phyloP scores from a whole-genome alignment of 1,284 basidiomycete genomes.

The Stygiomarasmius scandens region DNA sequence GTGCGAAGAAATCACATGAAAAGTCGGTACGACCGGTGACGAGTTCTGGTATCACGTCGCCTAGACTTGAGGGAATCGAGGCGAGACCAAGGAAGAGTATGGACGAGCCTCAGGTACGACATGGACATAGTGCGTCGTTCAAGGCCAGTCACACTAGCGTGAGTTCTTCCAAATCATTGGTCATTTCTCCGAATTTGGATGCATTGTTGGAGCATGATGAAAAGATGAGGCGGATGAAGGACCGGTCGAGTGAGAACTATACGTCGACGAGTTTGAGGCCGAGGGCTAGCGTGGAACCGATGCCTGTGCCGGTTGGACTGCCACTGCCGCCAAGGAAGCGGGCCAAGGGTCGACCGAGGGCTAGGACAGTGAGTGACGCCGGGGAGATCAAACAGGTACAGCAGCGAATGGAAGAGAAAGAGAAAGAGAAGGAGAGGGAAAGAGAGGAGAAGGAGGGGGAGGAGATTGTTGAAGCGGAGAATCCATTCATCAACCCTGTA shows the following conservation, averaged over 20 bases:
- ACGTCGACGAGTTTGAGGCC: neutral
- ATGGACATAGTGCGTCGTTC: too few relatives aligned
- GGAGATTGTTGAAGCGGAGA: conserved; percentile 18
- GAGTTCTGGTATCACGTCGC: too few relatives aligned
- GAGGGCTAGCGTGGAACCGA: neutral
- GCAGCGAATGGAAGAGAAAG: neutral
- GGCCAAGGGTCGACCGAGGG: neutral
- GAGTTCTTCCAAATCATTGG: conserved; percentile 29
- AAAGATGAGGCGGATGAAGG: conserved; percentile 29
- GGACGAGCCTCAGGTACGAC: too few relatives aligned
- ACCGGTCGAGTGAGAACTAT: neutral
- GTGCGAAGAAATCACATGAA: too few relatives aligned
- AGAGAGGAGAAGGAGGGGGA: too few relatives aligned
- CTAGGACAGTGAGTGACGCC: neutral
- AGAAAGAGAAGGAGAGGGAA: too few relatives aligned
- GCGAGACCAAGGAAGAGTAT: too few relatives aligned
- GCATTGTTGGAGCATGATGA: conserved; percentile 65
- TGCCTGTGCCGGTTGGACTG: neutral
- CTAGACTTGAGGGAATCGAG: too few relatives aligned
- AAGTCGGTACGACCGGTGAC: too few relatives aligned
- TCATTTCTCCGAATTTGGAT: conserved; percentile 63
- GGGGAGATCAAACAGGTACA: neutral
- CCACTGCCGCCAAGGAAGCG: neutral
- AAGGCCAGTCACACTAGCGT: too few relatives aligned
- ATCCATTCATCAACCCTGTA: conserved; percentile 52